Percentiles rank a stretch among this genome's conserved stretches.
These are phyloP conservation scores for Plectosphaerella sp. DNA, from an alignment of 2,329 filamentous ascomycete genomes.

Conservation along the genomic window DNA sequence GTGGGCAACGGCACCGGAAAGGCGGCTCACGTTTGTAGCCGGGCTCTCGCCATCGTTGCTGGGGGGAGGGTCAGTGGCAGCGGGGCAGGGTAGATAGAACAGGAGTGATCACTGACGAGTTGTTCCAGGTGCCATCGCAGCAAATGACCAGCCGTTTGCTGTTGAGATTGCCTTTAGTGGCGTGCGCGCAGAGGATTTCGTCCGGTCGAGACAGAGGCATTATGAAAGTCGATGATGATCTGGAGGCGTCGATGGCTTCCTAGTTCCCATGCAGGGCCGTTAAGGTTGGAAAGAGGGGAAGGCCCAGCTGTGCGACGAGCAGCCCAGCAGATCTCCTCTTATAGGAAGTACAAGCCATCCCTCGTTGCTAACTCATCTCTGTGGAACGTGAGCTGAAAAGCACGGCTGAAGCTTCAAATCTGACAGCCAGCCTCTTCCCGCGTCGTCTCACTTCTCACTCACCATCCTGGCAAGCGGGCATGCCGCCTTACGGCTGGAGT, in stretches of 20 bases:
- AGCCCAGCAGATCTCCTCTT: background rate
- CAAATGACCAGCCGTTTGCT: conserved; percentile 23
- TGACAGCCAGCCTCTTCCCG: background rate
- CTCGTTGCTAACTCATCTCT: background rate
- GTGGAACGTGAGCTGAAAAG: background rate
- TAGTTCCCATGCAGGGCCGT: too few relatives aligned
- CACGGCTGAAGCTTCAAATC: background rate
- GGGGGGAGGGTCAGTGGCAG: conserved; percentile 3
- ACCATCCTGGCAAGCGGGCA: background rate
- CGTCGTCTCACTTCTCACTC: background rate
- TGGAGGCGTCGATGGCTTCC: background rate
- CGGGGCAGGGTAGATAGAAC: background rate
- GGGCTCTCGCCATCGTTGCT: conserved; percentile 19
- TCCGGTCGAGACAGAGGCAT: background rate
- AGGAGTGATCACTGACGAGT: conserved; percentile 8
- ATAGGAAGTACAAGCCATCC: too few relatives aligned
- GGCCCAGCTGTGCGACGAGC: background rate
- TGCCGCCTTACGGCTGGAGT: background rate
- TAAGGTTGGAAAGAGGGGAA: background rate
- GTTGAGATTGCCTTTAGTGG: conserved; percentile 2
- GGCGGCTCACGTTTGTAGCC: conserved; percentile 26
- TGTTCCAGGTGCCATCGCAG: conserved; percentile 31
- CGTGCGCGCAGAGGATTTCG: conserved; percentile 6
- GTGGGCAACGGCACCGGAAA: conserved; percentile 22
- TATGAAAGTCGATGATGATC: background rate